phyloP scores from a whole-genome alignment of 495 filamentous ascomycete genomes.

The Cercophora sp. region DNA sequence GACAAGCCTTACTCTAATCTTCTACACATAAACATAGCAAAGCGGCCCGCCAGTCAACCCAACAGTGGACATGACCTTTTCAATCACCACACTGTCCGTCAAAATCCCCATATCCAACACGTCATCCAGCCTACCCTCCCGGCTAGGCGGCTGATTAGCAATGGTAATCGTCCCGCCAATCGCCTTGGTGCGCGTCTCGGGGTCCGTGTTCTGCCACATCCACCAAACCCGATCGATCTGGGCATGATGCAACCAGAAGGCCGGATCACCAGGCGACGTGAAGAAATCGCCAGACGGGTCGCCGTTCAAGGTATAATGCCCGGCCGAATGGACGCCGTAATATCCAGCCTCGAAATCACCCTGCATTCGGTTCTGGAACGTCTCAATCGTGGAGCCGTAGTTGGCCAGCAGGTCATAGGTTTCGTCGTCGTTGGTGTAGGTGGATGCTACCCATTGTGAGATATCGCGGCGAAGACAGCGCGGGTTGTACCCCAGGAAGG shows the following conservation, averaged over 20 bases:
- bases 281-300: conserved; percentile 52
- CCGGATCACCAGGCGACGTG: conserved; percentile 58
- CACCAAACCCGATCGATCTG: conserved; percentile 65
- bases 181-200: conserved; percentile 31
- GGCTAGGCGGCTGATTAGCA: conserved; percentile 19
- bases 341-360: conserved; percentile 24
- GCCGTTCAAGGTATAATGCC: conserved; percentile 49
- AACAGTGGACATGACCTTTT: neutral
- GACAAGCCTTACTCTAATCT: too few relatives aligned
- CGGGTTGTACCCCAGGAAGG: conserved; percentile 46
- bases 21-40: neutral
- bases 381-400: conserved; percentile 38
- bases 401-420: conserved; percentile 39
- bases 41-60: neutral
- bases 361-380: conserved; percentile 49
- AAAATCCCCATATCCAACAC: conserved; percentile 14
- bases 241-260: conserved; percentile 64
- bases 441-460: conserved; percentile 48
- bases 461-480: conserved; percentile 66
- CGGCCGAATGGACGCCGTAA: conserved; percentile 56
- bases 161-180: conserved; percentile 21
- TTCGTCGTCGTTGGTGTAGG: conserved; percentile 23
- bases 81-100: conserved; percentile 22
- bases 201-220: conserved; percentile 64
- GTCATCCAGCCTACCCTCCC: conserved; percentile 24